Conservation (phyloP, 1,284 basidiomycete genomes). For the Cryptococcus hybrid region DNA sequence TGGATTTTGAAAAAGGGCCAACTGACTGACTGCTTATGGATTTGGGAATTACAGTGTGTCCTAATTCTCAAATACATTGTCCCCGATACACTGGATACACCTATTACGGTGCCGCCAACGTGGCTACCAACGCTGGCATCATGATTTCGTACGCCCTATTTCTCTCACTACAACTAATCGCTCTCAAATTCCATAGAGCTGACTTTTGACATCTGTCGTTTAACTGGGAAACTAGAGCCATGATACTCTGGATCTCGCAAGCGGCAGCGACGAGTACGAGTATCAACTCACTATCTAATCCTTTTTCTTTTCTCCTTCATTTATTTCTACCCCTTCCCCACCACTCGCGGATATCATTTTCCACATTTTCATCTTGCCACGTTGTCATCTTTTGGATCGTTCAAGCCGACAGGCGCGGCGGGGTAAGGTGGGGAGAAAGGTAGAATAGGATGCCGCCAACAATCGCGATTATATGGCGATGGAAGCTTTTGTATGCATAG, state of each 20-base stretch:
- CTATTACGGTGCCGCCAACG: conserved; percentile 93
- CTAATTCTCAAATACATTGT: conserved; percentile 91
- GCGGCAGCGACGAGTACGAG: conserved; percentile 50
- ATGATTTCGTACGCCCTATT: conserved; percentile 63
- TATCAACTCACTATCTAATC: conserved; percentile 49
- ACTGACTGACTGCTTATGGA: conserved; percentile 52
- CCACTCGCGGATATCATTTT: neutral
- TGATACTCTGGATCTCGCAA: conserved; percentile 51
- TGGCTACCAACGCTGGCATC: conserved; percentile 83
- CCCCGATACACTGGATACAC: conserved; percentile 73
- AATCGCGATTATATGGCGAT: no score
- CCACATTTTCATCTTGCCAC: no score
- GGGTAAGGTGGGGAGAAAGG: no score
- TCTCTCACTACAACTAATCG: neutral
- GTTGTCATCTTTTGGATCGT: no score
- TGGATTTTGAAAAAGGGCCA: conserved; percentile 45
- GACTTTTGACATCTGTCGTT: neutral
- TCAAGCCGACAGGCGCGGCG: no score
- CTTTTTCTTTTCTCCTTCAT: neutral
- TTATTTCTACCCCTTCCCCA: neutral
- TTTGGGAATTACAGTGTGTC: conserved; percentile 61
- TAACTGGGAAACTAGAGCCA: conserved; percentile 23
- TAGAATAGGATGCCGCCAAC: no score
- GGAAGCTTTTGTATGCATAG: no score
- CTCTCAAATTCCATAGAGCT: no score